phyloP scores from a whole-genome alignment of 192 early-diverging fungal genomes.

The Backusella circina region DNA sequence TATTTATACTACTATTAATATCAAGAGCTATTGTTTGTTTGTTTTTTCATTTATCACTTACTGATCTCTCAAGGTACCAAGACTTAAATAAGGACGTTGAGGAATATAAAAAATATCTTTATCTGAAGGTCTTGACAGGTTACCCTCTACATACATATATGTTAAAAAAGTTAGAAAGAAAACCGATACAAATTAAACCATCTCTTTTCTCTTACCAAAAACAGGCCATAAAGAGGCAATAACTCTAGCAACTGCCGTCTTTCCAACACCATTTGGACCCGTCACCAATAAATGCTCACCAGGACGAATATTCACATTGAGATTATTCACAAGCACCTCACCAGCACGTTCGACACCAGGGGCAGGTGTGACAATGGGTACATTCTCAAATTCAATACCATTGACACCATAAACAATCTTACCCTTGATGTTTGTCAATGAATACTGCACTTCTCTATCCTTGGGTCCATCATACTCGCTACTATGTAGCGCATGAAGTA shows the following conservation, averaged over 20 bases:
- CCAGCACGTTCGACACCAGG: slow-evolving; percentile 56
- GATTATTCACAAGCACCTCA: slow-evolving; percentile 77
- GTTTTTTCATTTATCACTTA: slow-evolving; percentile 16
- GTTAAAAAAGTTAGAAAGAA: background rate
- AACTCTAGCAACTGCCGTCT: slow-evolving; percentile 90
- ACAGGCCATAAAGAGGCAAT: slow-evolving; percentile 94
- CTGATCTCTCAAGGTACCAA: slow-evolving; percentile 94
- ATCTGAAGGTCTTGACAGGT: slow-evolving; percentile 62
- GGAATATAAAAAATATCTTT: slow-evolving; percentile 97
- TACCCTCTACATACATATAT: slow-evolving; percentile 49
- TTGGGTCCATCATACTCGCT: slow-evolving; percentile 49
- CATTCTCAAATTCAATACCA: slow-evolving; percentile 79
- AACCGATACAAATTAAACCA: background rate
- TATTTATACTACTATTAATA: background rate
- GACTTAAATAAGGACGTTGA: slow-evolving; percentile 91
- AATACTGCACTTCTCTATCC: slow-evolving; percentile 28
- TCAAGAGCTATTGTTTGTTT: background rate
- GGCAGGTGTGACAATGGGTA: slow-evolving; percentile 89
- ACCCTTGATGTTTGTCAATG: slow-evolving; percentile 55
- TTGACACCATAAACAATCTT: slow-evolving; percentile 51
- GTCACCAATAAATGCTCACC: slow-evolving; percentile 90
- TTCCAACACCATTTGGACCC: slow-evolving; percentile 94
- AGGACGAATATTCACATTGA: slow-evolving; percentile 76
- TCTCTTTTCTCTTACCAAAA: slow-evolving; percentile 43
- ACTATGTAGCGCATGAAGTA: slow-evolving; percentile 73